Base-by-base conservation (phyloP, 805 yeast genomes). In the Hanseniaspora occidentalis region DNA sequence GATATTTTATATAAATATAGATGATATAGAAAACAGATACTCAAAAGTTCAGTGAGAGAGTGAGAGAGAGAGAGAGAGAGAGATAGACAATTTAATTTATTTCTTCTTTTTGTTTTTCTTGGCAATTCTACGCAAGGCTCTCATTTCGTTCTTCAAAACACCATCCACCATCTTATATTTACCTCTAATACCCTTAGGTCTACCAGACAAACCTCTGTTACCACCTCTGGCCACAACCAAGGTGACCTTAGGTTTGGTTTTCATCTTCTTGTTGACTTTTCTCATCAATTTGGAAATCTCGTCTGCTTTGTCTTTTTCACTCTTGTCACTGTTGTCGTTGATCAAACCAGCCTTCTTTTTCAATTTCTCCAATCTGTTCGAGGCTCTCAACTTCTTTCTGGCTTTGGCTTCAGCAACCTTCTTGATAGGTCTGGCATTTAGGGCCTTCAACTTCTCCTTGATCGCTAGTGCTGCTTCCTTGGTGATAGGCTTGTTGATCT, bases 111-210 rank as follows among this genome's bases (percentile, higher is more conserved):
- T 64, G 55, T 79, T 70, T 67, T 84, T 85, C 72, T 88, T 92
- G 20, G 85, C 82, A 50, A 88, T 84, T 59, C 97, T 78, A 56
- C 74, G 79, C 56, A 89, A 68, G 11, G 97, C 96, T 50, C 98
- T 71, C 70, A 82, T 88, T 65, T 92, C 99, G 61, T 92, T 92
- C 83, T 92, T 92, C 81, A 85, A 69, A 17, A 79, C 84, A 70
- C 97, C 97, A 64, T 92, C 99, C 51, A 92, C 97, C 98, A 92
- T 92, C 79, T 84, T 92, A 68, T 92, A 92, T 60, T 84, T 86
- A 65, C 99, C 99, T 62, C 79, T 85, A 50, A 92, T 77, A 60
- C 98, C 99, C 65, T 76, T 81, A 33, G 99, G 99, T 67, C 99
- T 81, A 42, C 98, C 98, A 50, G 83, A 69, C 39, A 88, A 65